These are phyloP conservation scores for Pyronema omphalodes DNA, from an alignment of 495 filamentous ascomycete genomes.

Conservation along the genomic window DNA sequence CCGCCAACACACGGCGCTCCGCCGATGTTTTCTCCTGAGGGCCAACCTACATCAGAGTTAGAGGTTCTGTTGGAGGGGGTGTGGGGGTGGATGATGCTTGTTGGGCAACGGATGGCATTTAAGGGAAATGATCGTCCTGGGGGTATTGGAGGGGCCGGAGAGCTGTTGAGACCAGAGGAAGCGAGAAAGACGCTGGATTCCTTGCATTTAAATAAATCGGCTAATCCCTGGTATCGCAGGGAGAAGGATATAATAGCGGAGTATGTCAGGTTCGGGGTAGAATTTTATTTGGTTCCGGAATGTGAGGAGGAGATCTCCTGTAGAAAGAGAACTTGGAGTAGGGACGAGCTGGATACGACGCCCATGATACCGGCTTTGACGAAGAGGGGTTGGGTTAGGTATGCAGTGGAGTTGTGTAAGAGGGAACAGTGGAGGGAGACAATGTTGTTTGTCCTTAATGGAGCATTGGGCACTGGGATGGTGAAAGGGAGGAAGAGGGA, in stretches of 20 bases:
- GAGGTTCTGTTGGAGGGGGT: not conserved
- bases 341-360: constrained; percentile 1
- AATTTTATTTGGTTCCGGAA: not conserved
- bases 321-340: not conserved
- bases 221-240: not conserved
- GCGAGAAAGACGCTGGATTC: not conserved
- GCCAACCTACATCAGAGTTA: not conserved
- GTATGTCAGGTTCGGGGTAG: not conserved
- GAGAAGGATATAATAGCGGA: not conserved
- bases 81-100: not conserved
- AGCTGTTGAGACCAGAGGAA: not conserved
- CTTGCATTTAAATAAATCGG: not conserved
- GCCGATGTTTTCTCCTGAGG: not conserved
- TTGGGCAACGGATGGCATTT: no score
- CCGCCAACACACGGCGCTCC: not conserved
- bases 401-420: not conserved
- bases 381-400: not conserved
- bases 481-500: not conserved
- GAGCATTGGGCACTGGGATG: not conserved
- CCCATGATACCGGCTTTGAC: not conserved
- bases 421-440: not conserved
- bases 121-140: no score
- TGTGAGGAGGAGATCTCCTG: not conserved
- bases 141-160: no score
- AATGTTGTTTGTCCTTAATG: not conserved